Base-by-base conservation (phyloP, 2,329 filamentous ascomycete species). In the Aureobasidium sp. region DNA sequence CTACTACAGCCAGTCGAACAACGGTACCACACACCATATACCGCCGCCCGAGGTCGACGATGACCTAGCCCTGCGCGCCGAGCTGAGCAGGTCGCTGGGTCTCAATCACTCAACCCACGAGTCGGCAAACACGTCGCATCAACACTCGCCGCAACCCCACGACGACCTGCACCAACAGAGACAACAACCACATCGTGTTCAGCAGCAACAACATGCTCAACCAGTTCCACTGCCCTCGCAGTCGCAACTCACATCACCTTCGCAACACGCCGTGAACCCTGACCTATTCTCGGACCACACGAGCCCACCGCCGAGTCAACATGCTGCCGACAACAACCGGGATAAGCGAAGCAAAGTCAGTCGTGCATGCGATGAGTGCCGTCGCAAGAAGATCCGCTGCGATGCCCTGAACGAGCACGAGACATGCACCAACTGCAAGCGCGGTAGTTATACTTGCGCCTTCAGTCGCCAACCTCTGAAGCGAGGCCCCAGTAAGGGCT, bases 391-490 rank as follows among this genome's bases (percentile, higher is more conserved):
- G 81, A 90, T 95, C 63, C 90, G 91, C 70, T 96, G 91, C 69
- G 91, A 96, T 75, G 89, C 90, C 5, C 83, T 85, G 63, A 86
- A 87, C 9, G 90, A 95, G 71, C 82, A 82, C 6, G 86, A 85
- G 16, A 84, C 88, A 6, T 96, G 91, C 69, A 89, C 88, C 3
- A 93, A 90, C 69, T 96, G 91, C 72, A 85, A 86, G 60, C 84
- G 90, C 59, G 86, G 89, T 7, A 83, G 83, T 16, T 83, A 86
- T n/a, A 78, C 80, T 27, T 96, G 91, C 74, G 82, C 91, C 25
- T 96, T 96, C 71, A 95, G 89, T 73, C 84, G 91, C 55, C 87
- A 94, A 59, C 91, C 90, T 0, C 90, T 94, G 80, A 96, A 94
- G 74, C 83, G 90, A 64, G 49, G 55, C 15, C 54, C 61, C 16